A percentile compares a stretch with the other conserved stretches of the same genome.
Conservation (phyloP, 2,329 filamentous ascomycete genomes). For the Arthrobotrys megalospora region DNA sequence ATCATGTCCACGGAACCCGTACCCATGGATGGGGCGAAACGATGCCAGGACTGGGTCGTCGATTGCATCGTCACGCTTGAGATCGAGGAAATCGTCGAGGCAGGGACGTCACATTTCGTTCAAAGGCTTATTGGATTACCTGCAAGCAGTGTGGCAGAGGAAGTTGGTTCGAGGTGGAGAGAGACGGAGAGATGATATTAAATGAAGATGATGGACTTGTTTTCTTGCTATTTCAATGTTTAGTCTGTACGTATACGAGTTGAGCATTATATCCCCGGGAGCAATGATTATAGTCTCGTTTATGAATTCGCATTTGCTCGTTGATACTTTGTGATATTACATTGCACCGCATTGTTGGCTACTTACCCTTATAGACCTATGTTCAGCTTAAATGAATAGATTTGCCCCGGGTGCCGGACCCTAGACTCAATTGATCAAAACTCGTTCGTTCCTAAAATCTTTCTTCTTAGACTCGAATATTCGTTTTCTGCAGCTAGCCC, state of each 20-base stretch:
- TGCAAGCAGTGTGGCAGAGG: slow-evolving; percentile 15
- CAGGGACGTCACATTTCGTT: slow-evolving; percentile 27
- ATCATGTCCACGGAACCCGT: slow-evolving; percentile 26
- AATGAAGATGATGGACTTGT: not conserved
- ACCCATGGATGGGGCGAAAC: slow-evolving; percentile 20
- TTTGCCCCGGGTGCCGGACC: no score
- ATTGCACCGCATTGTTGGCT: not conserved
- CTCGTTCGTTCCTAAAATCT: no score
- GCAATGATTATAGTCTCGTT: slow-evolving; percentile 29
- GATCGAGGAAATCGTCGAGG: slow-evolving; percentile 24
- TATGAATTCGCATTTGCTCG: not conserved
- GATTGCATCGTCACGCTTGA: slow-evolving; percentile 30
- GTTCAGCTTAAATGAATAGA: not conserved
- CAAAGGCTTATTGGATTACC: slow-evolving; percentile 29
- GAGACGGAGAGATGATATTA: slow-evolving; percentile 15
- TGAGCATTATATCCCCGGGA: slow-evolving; percentile 31
- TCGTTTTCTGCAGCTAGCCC: no score
- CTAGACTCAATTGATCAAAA: no score
- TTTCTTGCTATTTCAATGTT: not conserved
- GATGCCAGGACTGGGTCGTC: slow-evolving; percentile 40
- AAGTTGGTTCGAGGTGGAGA: slow-evolving; percentile 23
- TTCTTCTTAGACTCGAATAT: no score
- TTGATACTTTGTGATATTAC: slow-evolving; percentile 1
- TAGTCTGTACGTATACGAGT: slow-evolving; percentile 26
- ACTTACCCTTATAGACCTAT: not conserved